These are phyloP conservation scores for Kluyveromyces aestuarii DNA, from an alignment of 805 yeast species.

Conservation along the genomic window DNA sequence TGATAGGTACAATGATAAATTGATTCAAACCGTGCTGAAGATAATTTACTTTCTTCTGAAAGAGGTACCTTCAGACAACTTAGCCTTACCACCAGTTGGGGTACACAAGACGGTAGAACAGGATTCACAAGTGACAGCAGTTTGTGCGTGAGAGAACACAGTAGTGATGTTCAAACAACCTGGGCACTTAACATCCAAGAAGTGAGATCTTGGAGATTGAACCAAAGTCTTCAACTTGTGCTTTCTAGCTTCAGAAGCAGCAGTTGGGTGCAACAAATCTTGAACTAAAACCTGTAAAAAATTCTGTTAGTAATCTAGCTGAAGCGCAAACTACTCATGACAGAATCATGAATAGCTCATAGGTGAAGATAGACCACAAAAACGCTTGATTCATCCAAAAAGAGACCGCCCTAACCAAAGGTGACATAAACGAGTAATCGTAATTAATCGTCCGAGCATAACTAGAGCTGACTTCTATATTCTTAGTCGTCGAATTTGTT, in stretches of 20 bases:
- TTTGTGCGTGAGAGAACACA: conserved; percentile 99
- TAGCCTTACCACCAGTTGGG: conserved; percentile 99
- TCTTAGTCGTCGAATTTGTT: too few relatives aligned
- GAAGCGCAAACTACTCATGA: background rate
- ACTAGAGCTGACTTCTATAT: background rate
- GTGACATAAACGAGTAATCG: background rate
- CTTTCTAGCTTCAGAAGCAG: conserved; percentile 92
- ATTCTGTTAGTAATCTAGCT: conserved; percentile 17
- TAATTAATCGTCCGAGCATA: background rate
- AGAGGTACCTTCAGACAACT: conserved; percentile 98
- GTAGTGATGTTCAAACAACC: conserved; percentile 99
- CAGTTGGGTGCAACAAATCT: conserved; percentile 96
- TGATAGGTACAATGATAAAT: conserved; percentile 1
- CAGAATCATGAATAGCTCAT: background rate
- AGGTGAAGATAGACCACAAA: background rate
- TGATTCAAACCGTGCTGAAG: background rate
- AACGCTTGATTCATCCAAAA: background rate
- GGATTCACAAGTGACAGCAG: conserved; percentile 98
- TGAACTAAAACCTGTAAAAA: conserved; percentile 82
- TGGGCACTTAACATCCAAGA: conserved; percentile 99
- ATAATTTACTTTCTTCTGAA: conserved; percentile 90
- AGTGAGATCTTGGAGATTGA: conserved; percentile 96
- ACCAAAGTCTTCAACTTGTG: conserved; percentile 97
- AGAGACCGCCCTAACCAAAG: background rate
- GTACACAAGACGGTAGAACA: conserved; percentile 97